Conservation (phyloP, 768 basidiomycete species). For the Symmetrospora coprosmae region DNA sequence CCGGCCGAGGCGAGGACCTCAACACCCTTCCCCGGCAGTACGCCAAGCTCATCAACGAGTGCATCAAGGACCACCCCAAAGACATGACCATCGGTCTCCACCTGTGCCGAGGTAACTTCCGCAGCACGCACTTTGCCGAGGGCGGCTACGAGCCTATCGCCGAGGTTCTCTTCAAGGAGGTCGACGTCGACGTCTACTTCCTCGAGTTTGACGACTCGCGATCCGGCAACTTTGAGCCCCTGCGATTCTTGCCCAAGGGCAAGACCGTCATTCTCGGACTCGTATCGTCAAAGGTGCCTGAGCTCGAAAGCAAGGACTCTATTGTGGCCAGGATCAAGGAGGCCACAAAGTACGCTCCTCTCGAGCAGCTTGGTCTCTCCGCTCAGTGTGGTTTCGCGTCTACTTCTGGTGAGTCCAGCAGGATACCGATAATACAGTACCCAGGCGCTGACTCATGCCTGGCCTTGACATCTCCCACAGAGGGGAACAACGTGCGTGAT, state of each 20-base stretch:
- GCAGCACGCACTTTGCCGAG: constrained; percentile 17
- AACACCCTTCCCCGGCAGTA: constrained; percentile 27
- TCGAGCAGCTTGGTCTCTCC: constrained; percentile 30
- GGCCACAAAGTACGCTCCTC: constrained; percentile 31
- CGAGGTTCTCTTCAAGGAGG: constrained; percentile 26
- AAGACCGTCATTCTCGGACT: constrained; percentile 31
- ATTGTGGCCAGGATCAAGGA: constrained; percentile 29
- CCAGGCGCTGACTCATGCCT: background rate
- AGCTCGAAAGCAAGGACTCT: constrained; percentile 31
- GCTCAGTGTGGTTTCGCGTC: constrained; percentile 31
- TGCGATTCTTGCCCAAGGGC: constrained; percentile 26
- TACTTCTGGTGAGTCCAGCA: constrained; percentile 6
- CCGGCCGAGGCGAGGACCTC: constrained; percentile 27
- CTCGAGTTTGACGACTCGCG: constrained; percentile 29
- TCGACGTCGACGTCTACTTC: constrained; percentile 26
- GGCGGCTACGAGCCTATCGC: constrained; percentile 29
- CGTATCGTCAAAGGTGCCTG: constrained; percentile 29
- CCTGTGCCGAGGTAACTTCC: constrained; percentile 28
- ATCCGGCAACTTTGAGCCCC: constrained; percentile 28
- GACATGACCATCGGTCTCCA: constrained; percentile 28
- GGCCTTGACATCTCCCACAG: background rate
- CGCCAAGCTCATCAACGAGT: constrained; percentile 27
- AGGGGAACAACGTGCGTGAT: background rate
- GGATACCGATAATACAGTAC: background rate
- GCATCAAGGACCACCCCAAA: constrained; percentile 21